Evolutionary conservation across 83 land plant species (phyloP).

Genomic region (Isoetes engelmannii): DNA sequence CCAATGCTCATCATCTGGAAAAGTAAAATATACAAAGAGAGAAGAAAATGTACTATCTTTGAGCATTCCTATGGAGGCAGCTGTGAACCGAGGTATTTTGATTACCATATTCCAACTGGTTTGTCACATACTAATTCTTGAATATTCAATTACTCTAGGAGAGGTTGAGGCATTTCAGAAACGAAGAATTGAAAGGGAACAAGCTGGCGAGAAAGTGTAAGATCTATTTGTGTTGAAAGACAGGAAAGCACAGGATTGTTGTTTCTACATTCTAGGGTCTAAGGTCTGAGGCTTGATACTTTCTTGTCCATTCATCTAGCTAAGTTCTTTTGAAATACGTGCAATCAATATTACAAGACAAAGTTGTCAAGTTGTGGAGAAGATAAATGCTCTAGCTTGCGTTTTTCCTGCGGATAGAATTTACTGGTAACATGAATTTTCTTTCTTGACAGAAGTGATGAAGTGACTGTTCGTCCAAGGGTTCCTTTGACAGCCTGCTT

Average conservation of each 20-base stretch:
- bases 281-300: no score
- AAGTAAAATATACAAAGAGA: slow-evolving; percentile 85
- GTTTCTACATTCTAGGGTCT: no score
- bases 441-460: slow-evolving; percentile 16
- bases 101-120: not conserved
- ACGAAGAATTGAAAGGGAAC: slow-evolving; percentile 45
- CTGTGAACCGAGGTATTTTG: slow-evolving; percentile 67
- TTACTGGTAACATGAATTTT: not conserved
- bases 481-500: slow-evolving; percentile 92
- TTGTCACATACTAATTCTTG: not conserved
- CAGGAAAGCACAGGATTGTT: not conserved
- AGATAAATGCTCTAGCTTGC: no score
- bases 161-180: slow-evolving; percentile 60
- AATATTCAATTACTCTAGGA: slow-evolving; percentile 35
- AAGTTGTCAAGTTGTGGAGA: no score
- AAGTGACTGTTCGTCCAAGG: slow-evolving; percentile 83
- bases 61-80: slow-evolving; percentile 70
- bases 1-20: slow-evolving; percentile 69
- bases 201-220: slow-evolving; percentile 75
- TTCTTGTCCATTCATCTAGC: no score
- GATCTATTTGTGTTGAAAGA: slow-evolving; percentile 7
- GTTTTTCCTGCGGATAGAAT: no score
- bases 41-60: slow-evolving; percentile 72
- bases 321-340: no score
- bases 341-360: no score